Evolutionary conservation across 441 rosid genomes (phyloP).

Genomic region (Bocquillonia castaneifolia): DNA sequence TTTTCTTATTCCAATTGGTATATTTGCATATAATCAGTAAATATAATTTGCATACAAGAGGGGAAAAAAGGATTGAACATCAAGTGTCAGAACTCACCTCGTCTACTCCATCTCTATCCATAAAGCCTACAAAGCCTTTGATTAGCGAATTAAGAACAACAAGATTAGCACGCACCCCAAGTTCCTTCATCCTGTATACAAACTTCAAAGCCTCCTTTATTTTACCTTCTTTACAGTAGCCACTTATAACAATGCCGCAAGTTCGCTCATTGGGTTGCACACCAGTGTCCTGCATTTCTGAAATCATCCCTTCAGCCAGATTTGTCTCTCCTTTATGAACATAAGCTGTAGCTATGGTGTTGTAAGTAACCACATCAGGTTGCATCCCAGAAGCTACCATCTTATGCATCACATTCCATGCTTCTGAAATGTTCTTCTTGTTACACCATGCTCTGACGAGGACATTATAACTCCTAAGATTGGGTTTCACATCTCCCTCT

Average conservation of each 20-base stretch:
- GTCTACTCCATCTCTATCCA: conserved; percentile 68
- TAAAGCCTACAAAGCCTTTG: conserved; percentile 61
- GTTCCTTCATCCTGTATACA: conserved; percentile 68
- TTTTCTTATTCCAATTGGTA: not conserved
- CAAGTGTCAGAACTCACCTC: conserved; percentile 44
- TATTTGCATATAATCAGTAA: not conserved
- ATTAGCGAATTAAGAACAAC: conserved; percentile 74
- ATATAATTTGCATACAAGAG: not conserved
- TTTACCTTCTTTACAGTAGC: conserved; percentile 79
- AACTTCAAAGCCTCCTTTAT: conserved; percentile 73
- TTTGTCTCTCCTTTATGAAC: conserved; percentile 50
- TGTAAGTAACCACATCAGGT: conserved; percentile 86
- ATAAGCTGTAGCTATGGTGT: conserved; percentile 75
- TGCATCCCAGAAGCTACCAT: conserved; percentile 61
- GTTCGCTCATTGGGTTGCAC: conserved; percentile 74
- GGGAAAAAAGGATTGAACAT: not conserved
- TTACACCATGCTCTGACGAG: conserved; percentile 84
- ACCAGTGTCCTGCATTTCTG: conserved; percentile 56
- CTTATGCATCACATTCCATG: conserved; percentile 67
- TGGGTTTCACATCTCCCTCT: conserved; percentile 58
- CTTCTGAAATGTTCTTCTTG: conserved; percentile 54
- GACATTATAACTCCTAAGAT: conserved; percentile 71
- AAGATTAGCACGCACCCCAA: conserved; percentile 81
- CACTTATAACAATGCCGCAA: conserved; percentile 66
- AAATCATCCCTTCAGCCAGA: conserved; percentile 67